phyloP scores from a whole-genome alignment of 106 monocot genomes.

The Dactylorhiza incarnata region DNA sequence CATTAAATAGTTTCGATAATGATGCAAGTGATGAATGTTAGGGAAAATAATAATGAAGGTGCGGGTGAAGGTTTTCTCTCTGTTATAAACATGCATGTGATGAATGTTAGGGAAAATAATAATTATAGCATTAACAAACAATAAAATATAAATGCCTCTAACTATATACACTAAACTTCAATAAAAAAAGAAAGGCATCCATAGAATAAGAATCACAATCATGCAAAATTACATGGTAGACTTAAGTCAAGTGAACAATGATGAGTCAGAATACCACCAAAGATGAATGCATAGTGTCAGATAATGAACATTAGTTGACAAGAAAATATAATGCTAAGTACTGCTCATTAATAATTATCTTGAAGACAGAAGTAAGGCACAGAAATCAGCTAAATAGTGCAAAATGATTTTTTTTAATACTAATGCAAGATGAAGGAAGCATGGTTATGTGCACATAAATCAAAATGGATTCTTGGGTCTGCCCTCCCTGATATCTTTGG shows the following conservation, averaged over 20 bases:
- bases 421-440: too few relatives aligned
- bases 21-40: neutral
- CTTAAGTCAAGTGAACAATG: neutral
- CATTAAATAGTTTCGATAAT: neutral
- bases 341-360: neutral
- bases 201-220: neutral
- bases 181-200: neutral
- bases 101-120: neutral
- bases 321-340: neutral
- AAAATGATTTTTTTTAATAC: too few relatives aligned
- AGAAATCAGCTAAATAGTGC: neutral
- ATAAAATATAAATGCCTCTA: neutral
- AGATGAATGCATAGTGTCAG: neutral
- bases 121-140: neutral
- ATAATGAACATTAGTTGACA: neutral
- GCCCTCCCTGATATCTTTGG: too few relatives aligned
- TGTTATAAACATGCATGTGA: neutral
- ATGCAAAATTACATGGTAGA: neutral
- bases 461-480: too few relatives aligned
- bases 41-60: neutral
- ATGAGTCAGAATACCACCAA: neutral
- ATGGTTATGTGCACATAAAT: too few relatives aligned
- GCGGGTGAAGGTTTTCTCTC: neutral
- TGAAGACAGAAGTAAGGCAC: neutral
- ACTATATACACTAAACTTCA: neutral